A percentile compares a stretch with the other conserved stretches of the same genome.
Conservation (phyloP, 345 rosid species). For the Atalantia buxifolia region DNA sequence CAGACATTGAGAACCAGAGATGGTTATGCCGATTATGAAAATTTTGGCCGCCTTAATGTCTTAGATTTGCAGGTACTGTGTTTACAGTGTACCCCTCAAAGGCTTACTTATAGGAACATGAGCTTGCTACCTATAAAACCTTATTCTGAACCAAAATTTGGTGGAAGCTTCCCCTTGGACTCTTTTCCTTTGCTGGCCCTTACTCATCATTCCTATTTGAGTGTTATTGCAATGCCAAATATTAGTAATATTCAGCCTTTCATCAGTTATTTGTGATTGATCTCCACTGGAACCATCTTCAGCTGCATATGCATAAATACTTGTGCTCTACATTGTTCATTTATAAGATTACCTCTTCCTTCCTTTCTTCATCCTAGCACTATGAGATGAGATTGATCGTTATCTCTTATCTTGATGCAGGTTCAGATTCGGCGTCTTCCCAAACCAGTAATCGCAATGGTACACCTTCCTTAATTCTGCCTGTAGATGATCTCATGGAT, state of each 20-base stretch:
- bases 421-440: constrained; percentile 88
- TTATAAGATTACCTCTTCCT: background rate
- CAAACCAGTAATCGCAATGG: constrained; percentile 98
- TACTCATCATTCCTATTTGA: background rate
- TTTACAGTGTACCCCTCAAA: background rate
- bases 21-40: constrained; percentile 75
- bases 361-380: too few relatives aligned
- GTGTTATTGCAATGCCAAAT: background rate
- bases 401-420: constrained; percentile 34
- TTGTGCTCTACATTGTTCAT: background rate
- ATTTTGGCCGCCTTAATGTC: constrained; percentile 72
- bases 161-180: background rate
- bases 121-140: background rate
- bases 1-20: constrained; percentile 68
- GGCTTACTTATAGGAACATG: background rate
- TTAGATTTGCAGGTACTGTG: constrained; percentile 74
- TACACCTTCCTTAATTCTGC: constrained; percentile 22
- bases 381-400: too few relatives aligned
- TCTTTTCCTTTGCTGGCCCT: background rate
- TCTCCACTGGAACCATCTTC: background rate
- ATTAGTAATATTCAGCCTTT: background rate
- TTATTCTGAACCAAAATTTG: background rate
- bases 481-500: background rate
- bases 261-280: background rate
- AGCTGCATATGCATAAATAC: background rate